phyloP scores from a whole-genome alignment of 1,139 yeast species.

The Kluyveromyces sp. region DNA sequence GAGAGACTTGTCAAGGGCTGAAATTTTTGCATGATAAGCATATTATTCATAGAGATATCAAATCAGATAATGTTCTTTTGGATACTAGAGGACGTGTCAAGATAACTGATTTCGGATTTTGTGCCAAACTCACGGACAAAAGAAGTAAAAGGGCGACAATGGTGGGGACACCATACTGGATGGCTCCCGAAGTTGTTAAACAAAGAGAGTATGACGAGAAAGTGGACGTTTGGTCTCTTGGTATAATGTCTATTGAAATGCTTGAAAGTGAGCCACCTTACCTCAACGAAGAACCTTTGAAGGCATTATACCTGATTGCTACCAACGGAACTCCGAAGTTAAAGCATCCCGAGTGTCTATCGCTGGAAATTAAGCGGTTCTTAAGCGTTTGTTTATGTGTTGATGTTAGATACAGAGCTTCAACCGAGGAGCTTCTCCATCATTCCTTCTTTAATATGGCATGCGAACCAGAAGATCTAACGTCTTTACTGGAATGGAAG shows the following conservation, averaged over 20 bases:
- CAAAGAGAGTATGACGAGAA: constrained; percentile 95
- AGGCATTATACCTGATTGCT: constrained; percentile 84
- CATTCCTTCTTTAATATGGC: constrained; percentile 74
- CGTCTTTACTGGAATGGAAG: constrained; percentile 68
- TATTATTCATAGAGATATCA: constrained; percentile 92
- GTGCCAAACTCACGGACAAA: constrained; percentile 91
- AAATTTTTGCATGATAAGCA: constrained; percentile 86
- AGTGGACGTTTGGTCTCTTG: constrained; percentile 96
- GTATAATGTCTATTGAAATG: constrained; percentile 98
- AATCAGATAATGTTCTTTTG: constrained; percentile 85
- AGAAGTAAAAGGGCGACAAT: constrained; percentile 92
- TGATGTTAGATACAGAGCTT: constrained; percentile 86
- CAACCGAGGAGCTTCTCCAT: constrained; percentile 76
- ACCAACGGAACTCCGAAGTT: constrained; percentile 95
- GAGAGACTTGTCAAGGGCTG: constrained; percentile 85
- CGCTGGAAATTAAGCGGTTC: constrained; percentile 76
- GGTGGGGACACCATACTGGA: constrained; percentile 99
- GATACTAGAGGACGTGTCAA: constrained; percentile 86
- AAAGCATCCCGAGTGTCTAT: constrained; percentile 75
- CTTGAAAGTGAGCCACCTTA: constrained; percentile 98
- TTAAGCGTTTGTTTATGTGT: constrained; percentile 90
- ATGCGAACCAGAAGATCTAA: constrained; percentile 60
- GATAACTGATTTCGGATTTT: constrained; percentile 95
- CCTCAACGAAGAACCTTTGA: constrained; percentile 88
- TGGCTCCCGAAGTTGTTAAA: constrained; percentile 98